These are phyloP conservation scores for Talaromyces sp. DNA, from an alignment of 2,329 filamentous ascomycete species.

Conservation along the genomic window DNA sequence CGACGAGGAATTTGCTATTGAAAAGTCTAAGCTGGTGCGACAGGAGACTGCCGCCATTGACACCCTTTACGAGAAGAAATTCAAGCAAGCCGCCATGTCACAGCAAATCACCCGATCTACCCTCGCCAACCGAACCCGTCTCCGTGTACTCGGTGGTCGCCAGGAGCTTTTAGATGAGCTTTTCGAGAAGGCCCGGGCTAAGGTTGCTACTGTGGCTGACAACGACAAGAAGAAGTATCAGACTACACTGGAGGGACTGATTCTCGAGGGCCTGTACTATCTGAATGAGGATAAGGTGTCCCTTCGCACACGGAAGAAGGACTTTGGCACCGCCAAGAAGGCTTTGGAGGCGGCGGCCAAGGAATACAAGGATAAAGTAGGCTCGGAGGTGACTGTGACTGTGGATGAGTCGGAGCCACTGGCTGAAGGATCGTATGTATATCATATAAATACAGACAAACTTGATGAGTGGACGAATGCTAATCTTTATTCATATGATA, in stretches of 20 bases:
- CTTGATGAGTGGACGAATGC: not conserved
- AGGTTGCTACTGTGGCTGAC: constrained; percentile 67
- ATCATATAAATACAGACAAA: not conserved
- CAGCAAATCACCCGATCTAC: constrained; percentile 98
- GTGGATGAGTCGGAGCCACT: constrained; percentile 79
- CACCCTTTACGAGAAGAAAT: constrained; percentile 93
- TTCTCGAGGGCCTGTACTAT: constrained; percentile 89
- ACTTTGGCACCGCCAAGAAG: constrained; percentile 74
- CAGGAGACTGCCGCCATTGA: constrained; percentile 95
- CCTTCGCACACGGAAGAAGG: constrained; percentile 77
- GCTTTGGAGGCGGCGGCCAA: constrained; percentile 74
- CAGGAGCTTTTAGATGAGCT: constrained; percentile 90
- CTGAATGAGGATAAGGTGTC: constrained; percentile 77
- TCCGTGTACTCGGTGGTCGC: constrained; percentile 81
- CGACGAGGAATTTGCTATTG: constrained; percentile 98
- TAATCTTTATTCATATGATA: not conserved
- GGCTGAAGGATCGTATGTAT: constrained; percentile 78
- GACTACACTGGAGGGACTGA: constrained; percentile 72
- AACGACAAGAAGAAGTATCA: constrained; percentile 65
- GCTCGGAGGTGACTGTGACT: constrained; percentile 68
- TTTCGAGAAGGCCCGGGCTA: constrained; percentile 77
- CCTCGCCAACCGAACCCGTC: constrained; percentile 91
- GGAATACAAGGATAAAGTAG: constrained; percentile 80
- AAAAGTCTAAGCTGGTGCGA: constrained; percentile 97
- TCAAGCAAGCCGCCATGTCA: constrained; percentile 97